A percentile compares a stretch with the other conserved stretches of the same genome.
Evolutionary conservation across 106 monocot genomes (phyloP).

Genomic region (Allium cepa): DNA sequence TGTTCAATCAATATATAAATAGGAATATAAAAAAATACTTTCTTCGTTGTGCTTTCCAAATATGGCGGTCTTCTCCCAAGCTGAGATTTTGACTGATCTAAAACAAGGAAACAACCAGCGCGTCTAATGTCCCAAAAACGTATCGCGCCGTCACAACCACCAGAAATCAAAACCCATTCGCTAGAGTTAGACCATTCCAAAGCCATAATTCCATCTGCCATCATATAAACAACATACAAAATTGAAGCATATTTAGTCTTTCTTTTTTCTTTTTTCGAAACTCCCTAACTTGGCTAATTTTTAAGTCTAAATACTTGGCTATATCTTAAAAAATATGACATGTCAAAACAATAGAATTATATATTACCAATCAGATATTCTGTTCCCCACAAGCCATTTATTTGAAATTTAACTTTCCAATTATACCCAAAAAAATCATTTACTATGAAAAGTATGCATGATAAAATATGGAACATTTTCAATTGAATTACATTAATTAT

Average conservation of each 20-base stretch:
- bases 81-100: conserved; percentile 86
- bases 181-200: conserved; percentile 91
- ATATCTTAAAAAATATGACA: no score
- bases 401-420: no score
- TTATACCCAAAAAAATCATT: no score
- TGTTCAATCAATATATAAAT: no score
- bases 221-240: conserved; percentile 12
- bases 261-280: background rate
- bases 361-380: no score
- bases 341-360: no score
- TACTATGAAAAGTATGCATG: no score
- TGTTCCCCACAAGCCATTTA: no score
- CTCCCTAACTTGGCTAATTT: no score
- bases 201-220: conserved; percentile 92
- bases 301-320: no score
- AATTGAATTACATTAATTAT: no score
- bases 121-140: conserved; percentile 98
- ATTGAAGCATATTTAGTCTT: conserved; percentile 13
- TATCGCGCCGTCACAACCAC: conserved; percentile 94
- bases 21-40: conserved; percentile 18
- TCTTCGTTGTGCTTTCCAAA: conserved; percentile 23
- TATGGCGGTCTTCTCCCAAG: conserved; percentile 77
- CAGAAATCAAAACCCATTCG: conserved; percentile 83
- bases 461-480: no score
- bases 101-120: conserved; percentile 87